Evolutionary conservation across 2,329 filamentous ascomycete genomes (phyloP).

Genomic region (Venturia asperata): DNA sequence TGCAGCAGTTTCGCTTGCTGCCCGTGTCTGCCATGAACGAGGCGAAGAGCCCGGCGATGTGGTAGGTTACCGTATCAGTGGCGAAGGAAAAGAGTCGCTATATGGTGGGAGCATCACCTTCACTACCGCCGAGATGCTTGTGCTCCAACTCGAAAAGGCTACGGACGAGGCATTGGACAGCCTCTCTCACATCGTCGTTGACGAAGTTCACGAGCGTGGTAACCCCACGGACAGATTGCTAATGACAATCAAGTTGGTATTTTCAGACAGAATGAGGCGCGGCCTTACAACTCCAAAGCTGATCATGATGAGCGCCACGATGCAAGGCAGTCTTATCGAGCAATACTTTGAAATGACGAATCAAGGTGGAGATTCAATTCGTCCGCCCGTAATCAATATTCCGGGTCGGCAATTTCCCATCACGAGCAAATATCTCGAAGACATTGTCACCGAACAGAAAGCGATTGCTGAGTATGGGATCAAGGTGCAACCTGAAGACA

Average conservation of each 20-base stretch:
- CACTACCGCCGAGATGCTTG: slow-evolving; percentile 45
- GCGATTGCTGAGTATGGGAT: neutral
- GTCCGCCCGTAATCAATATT: slow-evolving; percentile 38
- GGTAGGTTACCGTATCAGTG: slow-evolving; percentile 28
- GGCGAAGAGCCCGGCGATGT: slow-evolving; percentile 34
- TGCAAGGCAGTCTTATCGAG: slow-evolving; percentile 40
- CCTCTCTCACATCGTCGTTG: slow-evolving; percentile 44
- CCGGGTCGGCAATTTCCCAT: slow-evolving; percentile 41
- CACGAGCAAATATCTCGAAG: slow-evolving; percentile 37
- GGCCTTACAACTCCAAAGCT: slow-evolving; percentile 37
- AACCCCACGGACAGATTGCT: slow-evolving; percentile 42
- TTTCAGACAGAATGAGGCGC: slow-evolving; percentile 30
- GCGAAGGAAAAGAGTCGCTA: slow-evolving; percentile 33
- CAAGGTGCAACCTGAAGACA: slow-evolving; percentile 22
- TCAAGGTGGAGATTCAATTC: slow-evolving; percentile 27
- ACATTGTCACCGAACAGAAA: slow-evolving; percentile 31
- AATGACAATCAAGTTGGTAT: slow-evolving; percentile 38
- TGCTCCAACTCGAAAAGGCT: slow-evolving; percentile 38
- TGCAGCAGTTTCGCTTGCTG: slow-evolving; percentile 41
- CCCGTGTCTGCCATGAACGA: slow-evolving; percentile 42
- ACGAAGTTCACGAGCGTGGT: slow-evolving; percentile 46
- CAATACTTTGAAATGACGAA: slow-evolving; percentile 36
- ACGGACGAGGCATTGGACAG: slow-evolving; percentile 35
- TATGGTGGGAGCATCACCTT: slow-evolving; percentile 41
- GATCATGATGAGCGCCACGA: slow-evolving; percentile 45